Evolutionary conservation across 2,329 filamentous ascomycete genomes (phyloP), one percentile per base, ranked within the genome.

Genomic region (Aureobasidium vineae): DNA sequence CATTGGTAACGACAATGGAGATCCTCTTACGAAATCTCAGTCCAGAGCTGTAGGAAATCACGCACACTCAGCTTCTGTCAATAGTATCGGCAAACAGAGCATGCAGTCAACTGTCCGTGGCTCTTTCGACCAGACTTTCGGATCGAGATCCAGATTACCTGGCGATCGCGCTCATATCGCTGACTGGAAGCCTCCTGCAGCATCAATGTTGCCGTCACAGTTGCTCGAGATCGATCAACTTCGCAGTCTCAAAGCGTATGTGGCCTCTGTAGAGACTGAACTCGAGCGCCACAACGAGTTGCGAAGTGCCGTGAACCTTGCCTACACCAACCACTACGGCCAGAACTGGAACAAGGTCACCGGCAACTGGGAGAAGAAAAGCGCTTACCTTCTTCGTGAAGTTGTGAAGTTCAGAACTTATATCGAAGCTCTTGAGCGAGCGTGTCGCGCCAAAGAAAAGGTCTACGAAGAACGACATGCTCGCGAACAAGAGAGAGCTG

Each of bases 351-450:
- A 81, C 69, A 93, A 90, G 77, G 92, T 94, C 19, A 94, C 98
- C 90, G 84, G 88, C 23, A 99, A 99, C 77, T 99, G 95, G 94
- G 93, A 99, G 81, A 88, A 90, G 74, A 98, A 98, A 81, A 96
- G 91, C 66, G 89, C 91, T 36, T 97, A 98, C 75, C 80, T 99
- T 47, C 83, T 98, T 15, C 84, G 91, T 41, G 95, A 99, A 80
- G 97, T 96, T 76, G 92, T 98, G 77, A 98, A 98, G 78, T 98
- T 97, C 79, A 84, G 90, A 68, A 98, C 93, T 0, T 99, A 98
- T 74, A 93, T 97, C 71, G 95, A 98, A 76, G 88, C 87, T 40
- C 80, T 99, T 60, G 83, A 87, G 67, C 85, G 86, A 43, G 93
- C 93, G 0, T 86, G 90, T 71, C 79, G 76, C 38, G 83, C 87